Base-by-base conservation (phyloP, 2,329 filamentous ascomycete genomes). In the Aspergillus niger region DNA sequence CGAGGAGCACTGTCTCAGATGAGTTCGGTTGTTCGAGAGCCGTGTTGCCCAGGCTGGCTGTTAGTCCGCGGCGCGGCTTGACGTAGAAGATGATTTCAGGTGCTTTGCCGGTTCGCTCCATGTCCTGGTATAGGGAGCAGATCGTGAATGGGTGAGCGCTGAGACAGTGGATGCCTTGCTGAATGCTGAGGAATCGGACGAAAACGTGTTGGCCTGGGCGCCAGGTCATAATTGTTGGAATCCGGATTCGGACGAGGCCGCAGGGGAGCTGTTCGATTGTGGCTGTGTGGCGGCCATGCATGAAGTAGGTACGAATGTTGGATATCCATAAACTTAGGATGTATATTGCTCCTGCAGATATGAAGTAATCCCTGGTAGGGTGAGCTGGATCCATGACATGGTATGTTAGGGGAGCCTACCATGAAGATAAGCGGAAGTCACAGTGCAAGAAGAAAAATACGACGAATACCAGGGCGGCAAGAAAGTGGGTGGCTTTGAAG, bases 361-460 rank as follows among this genome's bases (percentile, higher is more conserved):
- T 82, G 68, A 88, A 87, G 68, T 87, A 88, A 72, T 87, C 82
- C 83, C 82, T 81, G 55, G 64, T 26, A 43, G 47, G 51, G 44
- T 49, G 22, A 28, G 8, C 10, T 11, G 55, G n/a, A 32, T 11
- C 3, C 5, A 7, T 32, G 2, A 13, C 2, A 8, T 10, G 13
- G 7, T 22, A 28, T 15, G 11, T 1, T 11, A 32, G 38, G 41
- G 43, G 28, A 5, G 61, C 67, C 39, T 67, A 81, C 82, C 82
- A 86, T 2, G 84, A 85, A 1, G 81, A 79, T 11, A 87, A 74
- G 0, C 75, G 78, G 69, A 80, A 82, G 68, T 84, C 80, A 68
- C 85, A 87, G 71, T 88, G 85, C 55, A 86, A 77, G 72, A 88
- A 87, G 71, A 88, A 83, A 67, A 86, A 85, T 8, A 87, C 53